Evolutionary conservation across 768 basidiomycete species (phyloP).

Genomic region (Tephrocybe sp.): DNA sequence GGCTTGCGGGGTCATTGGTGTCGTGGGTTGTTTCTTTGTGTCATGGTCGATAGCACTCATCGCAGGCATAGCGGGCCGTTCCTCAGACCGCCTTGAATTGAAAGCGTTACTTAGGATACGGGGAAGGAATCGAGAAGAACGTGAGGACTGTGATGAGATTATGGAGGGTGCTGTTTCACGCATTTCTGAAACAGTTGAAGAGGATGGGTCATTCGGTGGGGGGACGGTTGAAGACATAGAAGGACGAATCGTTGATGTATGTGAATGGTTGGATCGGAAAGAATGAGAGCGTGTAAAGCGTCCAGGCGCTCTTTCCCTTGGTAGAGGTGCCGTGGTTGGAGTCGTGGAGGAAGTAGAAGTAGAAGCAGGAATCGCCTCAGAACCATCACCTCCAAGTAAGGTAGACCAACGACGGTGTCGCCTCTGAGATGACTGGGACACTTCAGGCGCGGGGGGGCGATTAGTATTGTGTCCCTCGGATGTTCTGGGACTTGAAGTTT

Average conservation of each 20-base stretch:
- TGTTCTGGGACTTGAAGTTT: conserved; percentile 45
- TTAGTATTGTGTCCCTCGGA: conserved; percentile 39
- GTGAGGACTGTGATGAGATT: conserved; percentile 35
- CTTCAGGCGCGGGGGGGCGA: conserved; percentile 29
- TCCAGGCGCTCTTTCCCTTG: conserved; percentile 24
- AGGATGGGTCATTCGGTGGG: conserved; percentile 20
- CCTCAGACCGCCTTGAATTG: conserved; percentile 57
- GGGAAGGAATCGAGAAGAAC: conserved; percentile 67
- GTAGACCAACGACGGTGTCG: conserved; percentile 75
- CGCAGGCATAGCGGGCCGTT: conserved; percentile 39
- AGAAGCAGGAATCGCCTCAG: conserved; percentile 19
- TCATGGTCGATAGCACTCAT: conserved; percentile 43
- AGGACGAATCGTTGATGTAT: conserved; percentile 26
- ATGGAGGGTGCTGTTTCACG: conserved; percentile 25
- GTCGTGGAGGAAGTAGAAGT: conserved; percentile 16
- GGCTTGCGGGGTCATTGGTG: conserved; percentile 43
- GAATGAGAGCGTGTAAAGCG: conserved; percentile 41
- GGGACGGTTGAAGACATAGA: conserved; percentile 25
- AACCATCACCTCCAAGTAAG: conserved; percentile 41
- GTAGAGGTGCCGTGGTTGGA: conserved; percentile 26
- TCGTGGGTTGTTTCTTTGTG: conserved; percentile 29
- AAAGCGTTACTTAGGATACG: conserved; percentile 71
- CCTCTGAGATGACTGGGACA: conserved; percentile 35
- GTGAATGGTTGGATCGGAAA: conserved; percentile 37
- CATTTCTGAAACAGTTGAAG: conserved; percentile 21